Evolutionary conservation across 164 flowering plant species (phyloP), one percentile per base, ranked within the genome.

Genomic region (Liquidambar formosana): DNA sequence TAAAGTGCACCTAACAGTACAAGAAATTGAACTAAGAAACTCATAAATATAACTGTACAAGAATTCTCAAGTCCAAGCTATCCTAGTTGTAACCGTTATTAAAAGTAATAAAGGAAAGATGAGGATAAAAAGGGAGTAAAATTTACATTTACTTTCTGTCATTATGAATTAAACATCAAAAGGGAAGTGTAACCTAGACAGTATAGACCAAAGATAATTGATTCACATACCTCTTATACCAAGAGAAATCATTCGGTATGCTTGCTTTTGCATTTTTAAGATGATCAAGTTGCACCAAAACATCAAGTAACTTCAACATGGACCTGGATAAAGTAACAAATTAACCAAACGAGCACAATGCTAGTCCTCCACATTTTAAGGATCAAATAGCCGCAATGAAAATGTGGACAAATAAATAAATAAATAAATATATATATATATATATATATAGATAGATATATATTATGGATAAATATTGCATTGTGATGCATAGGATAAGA

Each of bases 201-300:
- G n/a, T 14, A 68, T 23, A 54, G 15, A 56, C 10, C 22, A 57
- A 47, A 47, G 14, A 51, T 14, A 23, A 56, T 49, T 11, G 3
- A 67, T 1, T 44, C 8, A 5, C 69, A 61, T 88, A 95, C 99
- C 99, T 95, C 77, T 95, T 95, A 75, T 93, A 95, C 99, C 99
- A 95, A 72, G 99, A 95, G 76, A 95, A 95, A 66, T 95, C 99
- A 89, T 95, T 95, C 45, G 98, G 99, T 73, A 95, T 95, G 86
- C 98, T 95, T 59, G 99, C 96, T 81, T 95, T 95, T 62, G 99
- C 97, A 81, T 95, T 95, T 82, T 95, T 95, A n/a, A 95, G 97
- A 82, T 95, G 98, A 83, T 95, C 99, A 75, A 95, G 96, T 79
- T 93, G 92, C 77, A 95, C 90, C 77, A 95, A 78, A 62, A 90